Percentiles rank a stretch among this genome's conserved stretches.
These are phyloP conservation scores for Taphrina communis DNA, from an alignment of 1,139 yeast genomes.

Conservation along the genomic window DNA sequence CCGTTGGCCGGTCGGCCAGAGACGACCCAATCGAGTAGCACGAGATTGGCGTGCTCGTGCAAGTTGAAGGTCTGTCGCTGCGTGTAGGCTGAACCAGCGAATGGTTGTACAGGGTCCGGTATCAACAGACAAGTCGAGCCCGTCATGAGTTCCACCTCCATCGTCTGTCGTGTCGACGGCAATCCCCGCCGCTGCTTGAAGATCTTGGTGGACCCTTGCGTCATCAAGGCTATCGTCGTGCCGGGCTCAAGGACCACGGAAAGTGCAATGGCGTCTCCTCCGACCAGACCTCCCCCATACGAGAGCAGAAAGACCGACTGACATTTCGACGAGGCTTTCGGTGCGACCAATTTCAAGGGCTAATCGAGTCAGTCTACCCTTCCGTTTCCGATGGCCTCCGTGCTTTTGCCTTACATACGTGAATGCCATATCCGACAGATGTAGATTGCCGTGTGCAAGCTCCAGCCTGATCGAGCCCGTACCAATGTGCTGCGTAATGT, in stretches of 20 bases:
- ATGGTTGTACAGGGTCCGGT: slow-evolving; percentile 43
- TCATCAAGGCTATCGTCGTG: slow-evolving; percentile 36
- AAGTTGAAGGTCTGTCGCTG: slow-evolving; percentile 36
- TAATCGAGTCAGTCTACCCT: not conserved
- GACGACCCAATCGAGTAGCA: slow-evolving; percentile 41
- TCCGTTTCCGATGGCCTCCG: not conserved
- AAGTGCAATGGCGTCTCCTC: slow-evolving; percentile 39
- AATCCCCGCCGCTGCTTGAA: slow-evolving; percentile 32
- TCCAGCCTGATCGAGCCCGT: slow-evolving; percentile 7
- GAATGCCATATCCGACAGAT: slow-evolving; percentile 22
- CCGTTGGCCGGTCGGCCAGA: slow-evolving; percentile 41
- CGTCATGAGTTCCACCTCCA: not conserved
- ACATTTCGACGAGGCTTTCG: slow-evolving; percentile 21
- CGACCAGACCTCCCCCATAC: slow-evolving; percentile 44
- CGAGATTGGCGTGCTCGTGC: slow-evolving; percentile 23
- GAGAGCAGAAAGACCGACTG: slow-evolving; percentile 39
- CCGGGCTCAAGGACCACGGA: slow-evolving; percentile 22
- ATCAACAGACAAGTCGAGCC: slow-evolving; percentile 28
- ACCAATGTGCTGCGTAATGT: slow-evolving; percentile 22
- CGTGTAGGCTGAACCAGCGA: slow-evolving; percentile 32
- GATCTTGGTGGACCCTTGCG: slow-evolving; percentile 43
- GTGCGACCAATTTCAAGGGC: slow-evolving; percentile 41
- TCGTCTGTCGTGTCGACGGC: slow-evolving; percentile 22
- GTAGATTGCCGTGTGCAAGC: slow-evolving; percentile 16
- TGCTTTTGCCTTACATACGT: slow-evolving; percentile 25